Evolutionary conservation across 176 grass and related monocot species (phyloP), one percentile per base, ranked within the genome.

Genomic region (Echinochloa phyllopogon): DNA sequence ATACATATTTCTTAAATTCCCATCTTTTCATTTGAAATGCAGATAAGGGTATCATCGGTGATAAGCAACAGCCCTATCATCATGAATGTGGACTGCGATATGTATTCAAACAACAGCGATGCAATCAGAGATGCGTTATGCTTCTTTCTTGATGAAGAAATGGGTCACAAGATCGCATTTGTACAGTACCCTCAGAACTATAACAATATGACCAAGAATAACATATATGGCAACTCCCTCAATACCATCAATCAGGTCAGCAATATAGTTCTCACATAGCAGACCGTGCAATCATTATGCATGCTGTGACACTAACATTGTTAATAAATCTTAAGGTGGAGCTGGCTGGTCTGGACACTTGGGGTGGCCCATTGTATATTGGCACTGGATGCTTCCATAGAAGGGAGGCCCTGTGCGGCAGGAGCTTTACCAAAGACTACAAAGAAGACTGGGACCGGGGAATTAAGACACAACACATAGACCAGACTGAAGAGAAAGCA

Each of bases 21-120:
- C 20, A 55, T 10, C 17, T 77, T 69, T 71, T 51, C 48, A 36
- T 37, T 48, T 89, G 6, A 77, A 82, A 74, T 84, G 23, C 65
- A 98, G 95, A 75, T 98, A 79, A 85, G 95, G 70, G 91, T 93
- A 61, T 98, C 95, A 79, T 90, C 91, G 0, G 91, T 90, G 47
- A 92, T 98, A 89, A 95, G 95, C 87, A 90, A 95, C 51, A 89
- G 74, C 74, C 92, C 95, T 21, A 70, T 94, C 47, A 94, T 95
- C 59, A 78, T 98, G 76, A 98, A 95, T 63, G 69, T 95, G 84
- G 93, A 98, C 50, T 94, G 96, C 33, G 93, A 98, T 76, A 95
- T 98, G 96, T 95, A 95, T 72, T 98, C 96, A 2, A 95, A 95
- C 74, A 94, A 89, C 24, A 90, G 86, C 0, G 83, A 95, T 61